Percentiles rank a stretch among this genome's conserved stretches.
Conservation (phyloP, 306 rosid genomes). For the Vigna unguiculata region DNA sequence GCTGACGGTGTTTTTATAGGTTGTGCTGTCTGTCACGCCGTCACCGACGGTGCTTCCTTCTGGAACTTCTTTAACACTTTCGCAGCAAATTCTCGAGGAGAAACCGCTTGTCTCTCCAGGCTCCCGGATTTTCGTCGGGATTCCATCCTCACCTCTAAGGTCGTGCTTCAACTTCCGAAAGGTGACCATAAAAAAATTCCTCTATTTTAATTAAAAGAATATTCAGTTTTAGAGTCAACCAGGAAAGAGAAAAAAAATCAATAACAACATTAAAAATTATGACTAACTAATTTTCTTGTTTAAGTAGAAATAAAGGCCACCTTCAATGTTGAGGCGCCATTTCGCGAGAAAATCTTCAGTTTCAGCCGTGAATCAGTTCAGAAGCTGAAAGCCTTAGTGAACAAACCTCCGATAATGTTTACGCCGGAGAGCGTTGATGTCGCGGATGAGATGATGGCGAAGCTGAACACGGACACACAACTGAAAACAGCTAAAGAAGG, state of each 20-base stretch:
- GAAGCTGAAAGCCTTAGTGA: conserved; percentile 61
- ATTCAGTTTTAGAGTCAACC: no score
- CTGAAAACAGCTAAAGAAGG: conserved; percentile 44
- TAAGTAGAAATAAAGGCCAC: conserved; percentile 53
- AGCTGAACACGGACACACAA: conserved; percentile 57
- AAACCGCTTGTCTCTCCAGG: conserved; percentile 27
- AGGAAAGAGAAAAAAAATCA: no score
- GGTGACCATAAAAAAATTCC: no score
- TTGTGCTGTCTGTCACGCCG: conserved; percentile 71
- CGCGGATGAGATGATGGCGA: conserved; percentile 56
- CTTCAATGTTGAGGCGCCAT: conserved; percentile 53
- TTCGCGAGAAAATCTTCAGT: conserved; percentile 73
- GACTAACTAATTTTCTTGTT: neutral
- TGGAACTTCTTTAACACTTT: conserved; percentile 96
- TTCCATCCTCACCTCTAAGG: conserved; percentile 57
- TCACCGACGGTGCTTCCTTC: conserved; percentile 74
- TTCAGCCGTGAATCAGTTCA: conserved; percentile 66
- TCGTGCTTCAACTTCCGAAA: conserved; percentile 57
- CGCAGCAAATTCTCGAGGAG: conserved; percentile 60
- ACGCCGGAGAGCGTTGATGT: neutral
- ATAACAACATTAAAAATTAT: no score
- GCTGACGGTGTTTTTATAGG: conserved; percentile 81
- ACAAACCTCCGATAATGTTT: neutral
- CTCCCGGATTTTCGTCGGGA: conserved; percentile 71
- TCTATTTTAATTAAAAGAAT: no score